A percentile compares a stretch with the other conserved stretches of the same genome.
phyloP scores from a whole-genome alignment of 106 monocot species.

The Dioscorea alata region DNA sequence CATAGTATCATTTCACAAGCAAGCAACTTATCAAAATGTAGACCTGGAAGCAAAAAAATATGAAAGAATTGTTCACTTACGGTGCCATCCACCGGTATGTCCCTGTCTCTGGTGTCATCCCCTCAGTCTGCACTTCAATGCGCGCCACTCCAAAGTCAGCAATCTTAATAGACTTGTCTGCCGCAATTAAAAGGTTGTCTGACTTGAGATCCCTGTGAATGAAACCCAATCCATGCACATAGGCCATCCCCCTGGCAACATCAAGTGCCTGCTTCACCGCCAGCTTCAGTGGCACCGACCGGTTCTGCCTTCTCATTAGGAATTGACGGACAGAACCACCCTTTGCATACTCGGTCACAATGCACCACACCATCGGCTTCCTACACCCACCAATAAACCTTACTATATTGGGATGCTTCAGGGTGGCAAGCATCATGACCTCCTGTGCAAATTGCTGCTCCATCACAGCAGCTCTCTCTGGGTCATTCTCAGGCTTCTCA shows the following conservation, averaged over 20 bases:
- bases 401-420: slow-evolving; percentile 60
- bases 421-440: slow-evolving; percentile 63
- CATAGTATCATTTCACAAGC: no score
- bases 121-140: slow-evolving; percentile 5
- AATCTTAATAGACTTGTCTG: slow-evolving; percentile 5
- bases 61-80: background rate
- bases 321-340: slow-evolving; percentile 64
- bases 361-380: slow-evolving; percentile 76
- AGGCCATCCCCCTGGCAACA: slow-evolving; percentile 14
- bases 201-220: slow-evolving; percentile 14
- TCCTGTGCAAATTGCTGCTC: slow-evolving; percentile 75
- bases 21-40: no score
- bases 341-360: slow-evolving; percentile 70
- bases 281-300: slow-evolving; percentile 46
- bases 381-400: slow-evolving; percentile 58
- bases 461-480: slow-evolving; percentile 44
- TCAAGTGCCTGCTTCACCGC: slow-evolving; percentile 44
- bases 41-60: no score
- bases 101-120: slow-evolving; percentile 11
- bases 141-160: slow-evolving; percentile 15
- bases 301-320: slow-evolving; percentile 49
- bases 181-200: slow-evolving; percentile 6
- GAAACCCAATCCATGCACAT: slow-evolving; percentile 1
- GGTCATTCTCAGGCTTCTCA: slow-evolving; percentile 56
- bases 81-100: slow-evolving; percentile 16